These are phyloP conservation scores for Hansenula sp. DNA, from an alignment of 1,139 yeast species.

Conservation along the genomic window DNA sequence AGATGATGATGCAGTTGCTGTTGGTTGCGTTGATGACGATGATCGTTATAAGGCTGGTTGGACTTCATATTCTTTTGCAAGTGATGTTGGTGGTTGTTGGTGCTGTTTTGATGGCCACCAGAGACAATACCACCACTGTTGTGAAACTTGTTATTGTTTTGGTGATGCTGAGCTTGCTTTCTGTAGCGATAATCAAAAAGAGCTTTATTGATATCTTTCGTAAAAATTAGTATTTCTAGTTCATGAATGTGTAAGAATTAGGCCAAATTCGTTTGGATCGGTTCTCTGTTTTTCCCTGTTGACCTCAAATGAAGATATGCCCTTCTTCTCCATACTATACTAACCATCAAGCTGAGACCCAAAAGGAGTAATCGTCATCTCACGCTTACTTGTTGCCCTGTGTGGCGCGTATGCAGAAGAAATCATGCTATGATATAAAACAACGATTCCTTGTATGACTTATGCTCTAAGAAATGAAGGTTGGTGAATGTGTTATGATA, in stretches of 20 bases:
- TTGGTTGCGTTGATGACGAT: constrained; percentile 1
- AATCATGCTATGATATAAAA: not conserved
- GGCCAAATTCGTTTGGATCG: not conserved
- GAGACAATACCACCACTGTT: not conserved
- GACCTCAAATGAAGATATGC: not conserved
- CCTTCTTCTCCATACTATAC: constrained; percentile 6
- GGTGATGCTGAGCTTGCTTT: constrained; percentile 17
- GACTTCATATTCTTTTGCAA: not conserved
- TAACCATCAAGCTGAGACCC: constrained; percentile 18
- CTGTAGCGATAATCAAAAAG: constrained; percentile 22
- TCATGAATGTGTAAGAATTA: not conserved
- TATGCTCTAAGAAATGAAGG: no score
- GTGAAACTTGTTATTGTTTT: constrained; percentile 1
- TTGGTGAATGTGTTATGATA: no score
- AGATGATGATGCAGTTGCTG: not conserved
- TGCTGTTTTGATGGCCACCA: not conserved
- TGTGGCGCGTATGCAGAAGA: not conserved
- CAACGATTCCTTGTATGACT: not conserved
- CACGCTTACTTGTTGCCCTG: constrained; percentile 6
- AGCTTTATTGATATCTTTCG: constrained; percentile 21
- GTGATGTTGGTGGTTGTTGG: not conserved
- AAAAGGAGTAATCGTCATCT: constrained; percentile 13
- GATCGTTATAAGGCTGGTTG: not conserved
- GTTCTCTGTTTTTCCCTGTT: no score
- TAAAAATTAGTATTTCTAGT: constrained; percentile 5